phyloP scores from a whole-genome alignment of 2,329 filamentous ascomycete genomes.

The Penicillium psychrosexuale region DNA sequence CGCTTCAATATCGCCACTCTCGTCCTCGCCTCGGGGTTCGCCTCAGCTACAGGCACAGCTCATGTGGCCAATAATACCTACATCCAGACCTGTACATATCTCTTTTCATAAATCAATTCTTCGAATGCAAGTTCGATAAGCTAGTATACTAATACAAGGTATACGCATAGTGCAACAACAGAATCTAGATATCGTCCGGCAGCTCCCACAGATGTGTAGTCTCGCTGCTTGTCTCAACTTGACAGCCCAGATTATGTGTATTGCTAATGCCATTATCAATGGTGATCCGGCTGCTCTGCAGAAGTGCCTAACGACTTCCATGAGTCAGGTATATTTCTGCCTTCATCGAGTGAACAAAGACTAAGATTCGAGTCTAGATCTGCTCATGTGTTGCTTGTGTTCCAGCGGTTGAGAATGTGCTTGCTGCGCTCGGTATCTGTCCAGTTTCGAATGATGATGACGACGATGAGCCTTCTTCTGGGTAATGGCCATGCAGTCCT shows the following conservation, averaged over 20 bases:
- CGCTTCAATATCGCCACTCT: constrained; percentile 9
- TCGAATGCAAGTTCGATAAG: neutral
- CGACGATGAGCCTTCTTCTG: neutral
- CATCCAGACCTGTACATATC: neutral
- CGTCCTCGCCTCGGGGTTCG: constrained; percentile 7
- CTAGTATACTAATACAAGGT: neutral
- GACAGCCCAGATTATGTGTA: constrained; percentile 14
- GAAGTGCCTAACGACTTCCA: constrained; percentile 14
- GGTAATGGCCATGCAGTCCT: neutral
- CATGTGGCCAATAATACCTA: neutral
- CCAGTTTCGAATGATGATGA: neutral
- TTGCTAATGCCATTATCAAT: constrained; percentile 14
- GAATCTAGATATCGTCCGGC: constrained; percentile 12
- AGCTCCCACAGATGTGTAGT: constrained; percentile 18
- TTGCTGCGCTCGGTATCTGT: constrained; percentile 19
- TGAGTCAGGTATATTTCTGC: constrained; percentile 11
- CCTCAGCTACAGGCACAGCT: neutral
- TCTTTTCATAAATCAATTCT: neutral
- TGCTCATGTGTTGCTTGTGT: constrained; percentile 23
- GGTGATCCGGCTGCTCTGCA: constrained; percentile 17
- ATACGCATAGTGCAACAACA: constrained; percentile 14
- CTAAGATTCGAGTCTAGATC: constrained; percentile 10
- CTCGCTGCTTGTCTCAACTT: constrained; percentile 20
- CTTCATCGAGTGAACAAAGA: neutral
- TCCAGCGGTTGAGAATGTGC: constrained; percentile 8